Base-by-base conservation (phyloP, 2,329 filamentous ascomycete species). In the Fusarium sp. region DNA sequence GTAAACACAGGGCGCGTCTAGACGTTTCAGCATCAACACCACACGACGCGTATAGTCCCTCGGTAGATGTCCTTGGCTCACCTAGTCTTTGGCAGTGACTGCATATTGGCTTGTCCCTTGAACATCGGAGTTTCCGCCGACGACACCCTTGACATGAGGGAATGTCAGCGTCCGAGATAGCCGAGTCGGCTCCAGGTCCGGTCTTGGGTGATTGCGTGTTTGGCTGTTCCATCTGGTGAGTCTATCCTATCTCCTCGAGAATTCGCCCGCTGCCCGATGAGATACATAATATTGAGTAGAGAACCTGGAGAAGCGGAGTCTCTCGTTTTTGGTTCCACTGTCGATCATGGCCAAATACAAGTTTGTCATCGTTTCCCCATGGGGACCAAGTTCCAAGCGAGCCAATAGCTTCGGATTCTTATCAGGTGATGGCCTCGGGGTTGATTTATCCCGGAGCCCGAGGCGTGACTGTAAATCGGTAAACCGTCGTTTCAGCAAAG, bases 81-180 rank as follows among this genome's bases (percentile, higher is more conserved):
- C 66, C 61, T 7, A 69, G 22, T 25, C 66, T 53, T 12, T 47
- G 55, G 3, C 67, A 69, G 31, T 69, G 67, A 9, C 53, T 68
- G 36, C 67, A 69, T 8, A 24, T 50, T 6, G 66, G 67, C 22
- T 64, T 53, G 15, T 68, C 67, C 22, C 67, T 36, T 3, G 64
- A 68, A 13, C 67, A 69, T 29, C 60, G 54, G 13, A 69, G 48
- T 19, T 69, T 69, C 8, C 67, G 61, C 44, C 62, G 50, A 2
- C 66, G 53, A 32, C 67, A 69, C 6, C 67, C 67, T 10, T 69
- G 67, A 28, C 67, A 70, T 10, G 62, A 63, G 10, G 62, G 61
- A 6, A 63, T 12, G 13, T 65, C 61, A 31, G 47, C 12, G 19
- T 65, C 62, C 0, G 34, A 22, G 26, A n/a, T 32, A 5, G 31